Conservation (phyloP, 495 filamentous ascomycete genomes). For the Geoglossum glabrum region DNA sequence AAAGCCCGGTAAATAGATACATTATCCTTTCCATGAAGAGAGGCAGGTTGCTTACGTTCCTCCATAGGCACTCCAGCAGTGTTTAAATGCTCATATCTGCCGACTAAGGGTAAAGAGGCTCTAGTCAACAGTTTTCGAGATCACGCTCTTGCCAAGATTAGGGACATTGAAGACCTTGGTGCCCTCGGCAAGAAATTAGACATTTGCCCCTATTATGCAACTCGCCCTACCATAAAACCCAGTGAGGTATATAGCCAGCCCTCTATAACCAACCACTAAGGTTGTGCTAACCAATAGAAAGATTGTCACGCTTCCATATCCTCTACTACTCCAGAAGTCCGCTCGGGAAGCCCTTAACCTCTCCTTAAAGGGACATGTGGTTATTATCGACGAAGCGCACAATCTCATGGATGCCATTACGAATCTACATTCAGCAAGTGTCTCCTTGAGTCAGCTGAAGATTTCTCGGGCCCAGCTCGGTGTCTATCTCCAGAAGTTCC, state of each 20-base stretch:
- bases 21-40: background rate
- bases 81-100: constrained; percentile 59
- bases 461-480: constrained; percentile 52
- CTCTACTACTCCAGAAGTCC: constrained; percentile 68
- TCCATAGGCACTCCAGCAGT: constrained; percentile 25
- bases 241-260: constrained; percentile 37
- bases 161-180: constrained; percentile 85
- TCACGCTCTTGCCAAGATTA: constrained; percentile 60
- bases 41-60: background rate
- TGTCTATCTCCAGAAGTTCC: constrained; percentile 70
- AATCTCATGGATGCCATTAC: constrained; percentile 93
- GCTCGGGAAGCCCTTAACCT: constrained; percentile 75
- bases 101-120: constrained; percentile 50
- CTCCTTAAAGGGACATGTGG: constrained; percentile 66
- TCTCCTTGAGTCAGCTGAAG: constrained; percentile 52
- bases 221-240: constrained; percentile 57
- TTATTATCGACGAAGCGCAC: constrained; percentile 93
- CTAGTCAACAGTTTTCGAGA: constrained; percentile 71
- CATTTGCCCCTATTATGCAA: constrained; percentile 92
- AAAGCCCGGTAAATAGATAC: constrained; percentile 32
- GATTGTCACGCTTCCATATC: constrained; percentile 89
- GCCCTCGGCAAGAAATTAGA: constrained; percentile 55
- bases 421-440: constrained; percentile 61
- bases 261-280: background rate
- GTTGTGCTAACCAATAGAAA: constrained; percentile 20